phyloP scores from a whole-genome alignment of 2,329 filamentous ascomycete genomes.

The Dothiorella sarmentorum region DNA sequence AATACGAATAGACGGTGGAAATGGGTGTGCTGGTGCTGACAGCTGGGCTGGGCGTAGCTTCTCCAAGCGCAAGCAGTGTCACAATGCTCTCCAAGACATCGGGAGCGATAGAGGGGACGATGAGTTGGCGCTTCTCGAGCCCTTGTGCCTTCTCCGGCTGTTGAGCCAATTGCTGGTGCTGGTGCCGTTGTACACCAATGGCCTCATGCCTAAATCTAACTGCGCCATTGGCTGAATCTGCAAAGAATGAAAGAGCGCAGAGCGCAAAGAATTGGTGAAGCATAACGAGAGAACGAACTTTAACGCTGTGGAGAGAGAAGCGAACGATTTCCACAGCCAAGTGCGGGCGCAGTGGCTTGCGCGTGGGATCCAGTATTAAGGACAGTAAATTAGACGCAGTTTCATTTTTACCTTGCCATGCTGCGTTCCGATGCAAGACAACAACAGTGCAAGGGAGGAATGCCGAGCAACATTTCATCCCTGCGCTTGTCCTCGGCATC shows the following conservation, averaged over 20 bases:
- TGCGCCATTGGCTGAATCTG: neutral
- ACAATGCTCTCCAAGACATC: neutral
- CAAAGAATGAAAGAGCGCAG: slow-evolving; percentile 15
- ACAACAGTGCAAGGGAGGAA: slow-evolving; percentile 12
- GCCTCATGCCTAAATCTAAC: neutral
- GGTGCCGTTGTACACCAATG: neutral
- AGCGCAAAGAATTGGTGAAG: slow-evolving; percentile 3
- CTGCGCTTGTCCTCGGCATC: neutral
- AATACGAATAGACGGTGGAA: neutral
- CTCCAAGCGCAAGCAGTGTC: neutral
- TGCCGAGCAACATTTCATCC: neutral
- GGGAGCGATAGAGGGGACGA: neutral
- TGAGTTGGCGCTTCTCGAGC: slow-evolving; percentile 3
- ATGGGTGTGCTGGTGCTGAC: neutral
- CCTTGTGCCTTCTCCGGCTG: neutral
- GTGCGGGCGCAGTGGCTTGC: neutral
- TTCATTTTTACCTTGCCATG: neutral
- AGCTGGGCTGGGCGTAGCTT: neutral
- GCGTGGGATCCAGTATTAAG: neutral
- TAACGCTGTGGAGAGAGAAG: neutral
- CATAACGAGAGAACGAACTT: neutral
- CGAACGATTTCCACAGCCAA: slow-evolving; percentile 7
- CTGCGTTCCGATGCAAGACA: neutral
- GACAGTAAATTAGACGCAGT: neutral
- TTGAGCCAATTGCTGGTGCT: neutral